These are phyloP conservation scores for Salix viminalis DNA, from an alignment of 345 rosid genomes.

Conservation along the genomic window DNA sequence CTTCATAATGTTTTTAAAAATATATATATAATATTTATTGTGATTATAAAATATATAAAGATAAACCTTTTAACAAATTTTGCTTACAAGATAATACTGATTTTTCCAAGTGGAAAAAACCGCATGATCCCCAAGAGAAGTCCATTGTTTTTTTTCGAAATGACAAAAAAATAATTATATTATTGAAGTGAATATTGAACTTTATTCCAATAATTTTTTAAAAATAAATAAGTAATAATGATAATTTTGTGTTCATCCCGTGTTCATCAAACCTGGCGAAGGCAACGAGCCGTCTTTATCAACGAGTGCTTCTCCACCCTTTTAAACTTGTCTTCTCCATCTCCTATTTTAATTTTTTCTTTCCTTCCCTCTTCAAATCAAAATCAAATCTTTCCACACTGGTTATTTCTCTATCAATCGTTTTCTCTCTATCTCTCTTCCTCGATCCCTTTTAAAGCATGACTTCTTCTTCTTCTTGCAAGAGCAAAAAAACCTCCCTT, in stretches of 20 bases:
- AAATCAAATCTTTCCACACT: neutral
- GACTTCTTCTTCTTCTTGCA: neutral
- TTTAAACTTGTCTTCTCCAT: neutral
- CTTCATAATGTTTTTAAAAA: too few relatives aligned
- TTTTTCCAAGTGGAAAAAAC: too few relatives aligned
- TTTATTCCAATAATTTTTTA: too few relatives aligned
- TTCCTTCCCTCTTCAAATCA: neutral
- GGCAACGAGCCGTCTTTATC: conserved; percentile 5
- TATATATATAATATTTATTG: too few relatives aligned
- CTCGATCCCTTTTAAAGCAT: neutral
- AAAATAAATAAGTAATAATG: too few relatives aligned
- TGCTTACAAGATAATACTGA: too few relatives aligned
- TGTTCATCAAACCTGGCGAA: conserved; percentile 6
- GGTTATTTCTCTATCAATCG: neutral
- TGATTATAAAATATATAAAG: too few relatives aligned
- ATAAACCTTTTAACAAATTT: too few relatives aligned
- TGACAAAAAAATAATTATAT: too few relatives aligned
- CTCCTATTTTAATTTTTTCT: neutral
- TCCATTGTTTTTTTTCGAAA: too few relatives aligned
- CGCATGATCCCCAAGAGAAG: too few relatives aligned
- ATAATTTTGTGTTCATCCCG: neutral
- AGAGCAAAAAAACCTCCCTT: neutral
- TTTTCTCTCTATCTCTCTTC: neutral
- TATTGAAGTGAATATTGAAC: too few relatives aligned
- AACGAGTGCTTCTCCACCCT: neutral